Evolutionary conservation across 495 filamentous ascomycete genomes (phyloP).

Genomic region (Aspergillus bertholletiae): DNA sequence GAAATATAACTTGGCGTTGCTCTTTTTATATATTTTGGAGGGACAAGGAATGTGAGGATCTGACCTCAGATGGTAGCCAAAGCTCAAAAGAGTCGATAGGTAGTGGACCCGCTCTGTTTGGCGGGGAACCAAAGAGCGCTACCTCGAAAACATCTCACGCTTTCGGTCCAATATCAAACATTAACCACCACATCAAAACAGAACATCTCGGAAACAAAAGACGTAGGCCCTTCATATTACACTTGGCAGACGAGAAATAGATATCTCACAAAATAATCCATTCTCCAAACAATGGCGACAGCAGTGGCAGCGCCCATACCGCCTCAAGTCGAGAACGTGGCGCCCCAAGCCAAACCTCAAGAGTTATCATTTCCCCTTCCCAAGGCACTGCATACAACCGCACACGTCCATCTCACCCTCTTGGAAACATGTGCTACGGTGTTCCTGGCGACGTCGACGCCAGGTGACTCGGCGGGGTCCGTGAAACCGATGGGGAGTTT

Average conservation of each 20-base stretch:
- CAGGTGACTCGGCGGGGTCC: conserved; percentile 48
- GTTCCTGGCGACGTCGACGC: conserved; percentile 70
- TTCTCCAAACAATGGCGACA: conserved; percentile 2
- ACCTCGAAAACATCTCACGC: background rate
- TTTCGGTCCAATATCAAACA: too few relatives aligned
- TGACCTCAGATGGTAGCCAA: background rate
- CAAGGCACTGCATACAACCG: conserved; percentile 68
- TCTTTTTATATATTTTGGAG: background rate
- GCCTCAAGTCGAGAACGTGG: background rate
- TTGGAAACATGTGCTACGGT: conserved; percentile 63
- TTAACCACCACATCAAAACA: background rate
- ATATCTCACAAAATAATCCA: conserved; percentile 8
- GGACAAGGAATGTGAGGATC: background rate
- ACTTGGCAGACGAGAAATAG: too few relatives aligned
- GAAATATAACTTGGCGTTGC: background rate
- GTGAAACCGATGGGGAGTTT: conserved; percentile 61
- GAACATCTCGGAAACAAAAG: too few relatives aligned
- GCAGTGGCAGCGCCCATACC: conserved; percentile 2
- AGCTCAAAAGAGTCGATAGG: background rate
- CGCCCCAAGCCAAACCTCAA: conserved; percentile 41
- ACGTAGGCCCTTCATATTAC: too few relatives aligned
- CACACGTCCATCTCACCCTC: conserved; percentile 74
- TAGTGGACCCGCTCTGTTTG: conserved; percentile 17
- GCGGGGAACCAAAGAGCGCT: conserved; percentile 15
- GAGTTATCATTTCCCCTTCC: conserved; percentile 79